Percentiles rank a stretch among this genome's conserved stretches.
Evolutionary conservation across 352 stramenopile species (phyloP).

Genomic region (Pythium utonaiense): DNA sequence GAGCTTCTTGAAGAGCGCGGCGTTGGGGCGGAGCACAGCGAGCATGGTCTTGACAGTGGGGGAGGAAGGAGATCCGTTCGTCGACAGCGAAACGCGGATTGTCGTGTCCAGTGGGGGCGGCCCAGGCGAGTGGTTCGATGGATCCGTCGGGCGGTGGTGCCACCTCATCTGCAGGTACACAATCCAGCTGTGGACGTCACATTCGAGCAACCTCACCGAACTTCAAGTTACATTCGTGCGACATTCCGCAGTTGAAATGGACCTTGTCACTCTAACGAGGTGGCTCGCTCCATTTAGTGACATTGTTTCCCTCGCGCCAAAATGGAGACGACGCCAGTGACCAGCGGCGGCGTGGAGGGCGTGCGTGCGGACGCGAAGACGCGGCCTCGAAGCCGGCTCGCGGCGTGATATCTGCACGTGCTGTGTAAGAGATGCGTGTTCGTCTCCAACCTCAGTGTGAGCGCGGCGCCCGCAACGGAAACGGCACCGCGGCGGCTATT

Average conservation of each 20-base stretch:
- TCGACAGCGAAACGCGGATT: conserved; percentile 3
- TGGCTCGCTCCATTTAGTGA: not conserved
- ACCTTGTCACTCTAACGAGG: not conserved
- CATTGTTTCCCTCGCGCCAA: not conserved
- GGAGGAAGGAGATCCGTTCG: not conserved
- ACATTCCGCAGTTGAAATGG: not conserved
- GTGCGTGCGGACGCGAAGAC: too few species aligned
- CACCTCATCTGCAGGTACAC: not conserved
- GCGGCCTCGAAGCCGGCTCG: too few species aligned
- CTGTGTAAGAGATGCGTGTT: too few species aligned
- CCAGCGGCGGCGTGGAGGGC: too few species aligned
- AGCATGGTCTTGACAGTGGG: conserved; percentile 10
- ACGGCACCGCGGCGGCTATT: not conserved
- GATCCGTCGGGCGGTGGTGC: not conserved
- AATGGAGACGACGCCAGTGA: too few species aligned
- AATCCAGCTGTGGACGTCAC: not conserved
- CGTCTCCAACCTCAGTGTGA: too few species aligned
- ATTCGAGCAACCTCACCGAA: conserved; percentile 9
- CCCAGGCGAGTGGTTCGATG: not conserved
- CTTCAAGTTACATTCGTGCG: conserved; percentile 19
- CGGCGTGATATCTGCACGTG: too few species aligned
- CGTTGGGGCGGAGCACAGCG: conserved; percentile 17
- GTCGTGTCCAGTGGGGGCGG: not conserved
- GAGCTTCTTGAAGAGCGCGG: conserved; percentile 16
- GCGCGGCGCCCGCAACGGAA: not conserved